Conservation (phyloP, 176 grass and related monocot species). For the Hordeum vulgare region MorexV3_pseudomolecules_assembly NC_058524.1:578906952-578907451, state of each 20-base stretch:
- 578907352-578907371: neutral
- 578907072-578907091: slow-evolving; percentile 63
- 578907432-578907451: slow-evolving; percentile 48
- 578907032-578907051: neutral
- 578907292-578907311: slow-evolving; percentile 38
- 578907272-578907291: slow-evolving; percentile 30
- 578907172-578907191: slow-evolving; percentile 23
- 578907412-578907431: slow-evolving; percentile 46
- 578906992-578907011: slow-evolving; percentile 21
- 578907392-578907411: slow-evolving; percentile 1
- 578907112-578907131: slow-evolving; percentile 37
- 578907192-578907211: neutral
- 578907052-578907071: slow-evolving; percentile 46
- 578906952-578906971: neutral
- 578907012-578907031: neutral
- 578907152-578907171: slow-evolving; percentile 29
- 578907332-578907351: neutral
- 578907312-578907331: slow-evolving; percentile 50
- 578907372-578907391: neutral
- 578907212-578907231: neutral
- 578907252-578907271: slow-evolving; percentile 35
- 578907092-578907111: neutral
- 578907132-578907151: slow-evolving; percentile 19
- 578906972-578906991: neutral
- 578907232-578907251: neutral